phyloP scores from a whole-genome alignment of 2,329 filamentous ascomycete species.

The Aspergillus fumigatiaffinis region DNA sequence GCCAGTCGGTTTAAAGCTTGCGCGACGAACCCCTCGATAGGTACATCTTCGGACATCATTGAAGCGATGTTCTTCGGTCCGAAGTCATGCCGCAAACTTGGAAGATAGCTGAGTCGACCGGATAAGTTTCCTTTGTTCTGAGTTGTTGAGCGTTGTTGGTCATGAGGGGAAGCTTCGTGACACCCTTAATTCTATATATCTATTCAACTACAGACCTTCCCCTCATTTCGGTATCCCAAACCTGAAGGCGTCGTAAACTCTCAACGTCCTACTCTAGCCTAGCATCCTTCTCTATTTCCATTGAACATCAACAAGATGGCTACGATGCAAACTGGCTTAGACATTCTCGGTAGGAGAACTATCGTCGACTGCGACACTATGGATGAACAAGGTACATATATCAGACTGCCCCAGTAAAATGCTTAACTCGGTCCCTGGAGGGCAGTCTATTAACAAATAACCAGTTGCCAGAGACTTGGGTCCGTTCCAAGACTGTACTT shows the following conservation, averaged over 20 bases:
- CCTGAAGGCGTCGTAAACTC: not conserved
- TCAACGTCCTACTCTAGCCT: not conserved
- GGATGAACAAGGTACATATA: constrained; percentile 42
- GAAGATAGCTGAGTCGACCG: no score
- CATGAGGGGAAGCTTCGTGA: no score
- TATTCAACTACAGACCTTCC: not conserved
- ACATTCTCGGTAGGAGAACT: constrained; percentile 43
- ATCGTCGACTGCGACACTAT: constrained; percentile 52
- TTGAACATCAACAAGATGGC: constrained; percentile 16
- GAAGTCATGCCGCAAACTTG: no score
- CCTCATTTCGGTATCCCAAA: not conserved
- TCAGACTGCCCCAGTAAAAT: not conserved
- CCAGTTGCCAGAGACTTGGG: constrained; percentile 45
- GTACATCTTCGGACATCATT: no score
- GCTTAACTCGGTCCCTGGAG: not conserved
- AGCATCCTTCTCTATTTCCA: not conserved
- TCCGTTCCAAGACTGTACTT: constrained; percentile 52
- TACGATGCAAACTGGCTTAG: constrained; percentile 26
- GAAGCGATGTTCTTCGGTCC: no score
- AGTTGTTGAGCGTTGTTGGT: no score
- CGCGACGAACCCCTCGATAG: no score
- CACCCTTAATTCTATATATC: no score
- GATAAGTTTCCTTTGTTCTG: no score
- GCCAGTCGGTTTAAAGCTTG: no score
- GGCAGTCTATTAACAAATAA: not conserved